Base-by-base conservation (phyloP, 202 grass and related monocot genomes). In the Schoenoplectus triqueter region DNA sequence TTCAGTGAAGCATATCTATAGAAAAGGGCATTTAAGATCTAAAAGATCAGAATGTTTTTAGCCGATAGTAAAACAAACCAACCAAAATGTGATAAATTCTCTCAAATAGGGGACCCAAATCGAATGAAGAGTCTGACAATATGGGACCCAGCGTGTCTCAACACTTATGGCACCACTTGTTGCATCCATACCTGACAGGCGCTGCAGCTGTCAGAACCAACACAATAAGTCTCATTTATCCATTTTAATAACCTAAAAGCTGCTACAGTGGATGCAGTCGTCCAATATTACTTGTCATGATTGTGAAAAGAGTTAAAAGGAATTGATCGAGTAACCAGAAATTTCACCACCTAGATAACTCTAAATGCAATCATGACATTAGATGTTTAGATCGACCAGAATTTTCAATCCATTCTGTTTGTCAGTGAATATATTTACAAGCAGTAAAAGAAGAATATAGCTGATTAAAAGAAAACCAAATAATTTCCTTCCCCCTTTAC, bases 171-270 rank as follows among this genome's bases (percentile, higher is more conserved):
- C 73, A 78, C 52, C 52, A 78, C 73, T 78, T 78, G 52, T n/a
- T 59, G 73, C 21, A 59, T 22, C 51, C 73, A 78, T 60, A 60
- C 75, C 55, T 78, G 17, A n/a, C 75, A 79, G 54, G 73, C 5
- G 21, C 61, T 79, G 55, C 21, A 57, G 31, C 75, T 79, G 31
- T 65, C 80, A 82, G 80, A 67, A 82, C 80, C 41, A 65, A 62
- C 62, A 82, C 80, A 64, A 64, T 59, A 77, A 77, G 21, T 77
- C 41, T 59, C 21, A n/a, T 59, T 79, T 79, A 60, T 61, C 55
- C 15, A 18, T 55, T 31, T 31, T 79, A 18, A 45, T 61, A 18
- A 61, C 75, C 6, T 9, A 61, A 59, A 79, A 39, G 55, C 55
- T 18, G 55, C 55, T 45, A 59, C 45, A 59, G 55, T 44, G 54